Evolutionary conservation across 306 rosid genomes (phyloP).

Genomic region (Albizia julibrissin): DNA sequence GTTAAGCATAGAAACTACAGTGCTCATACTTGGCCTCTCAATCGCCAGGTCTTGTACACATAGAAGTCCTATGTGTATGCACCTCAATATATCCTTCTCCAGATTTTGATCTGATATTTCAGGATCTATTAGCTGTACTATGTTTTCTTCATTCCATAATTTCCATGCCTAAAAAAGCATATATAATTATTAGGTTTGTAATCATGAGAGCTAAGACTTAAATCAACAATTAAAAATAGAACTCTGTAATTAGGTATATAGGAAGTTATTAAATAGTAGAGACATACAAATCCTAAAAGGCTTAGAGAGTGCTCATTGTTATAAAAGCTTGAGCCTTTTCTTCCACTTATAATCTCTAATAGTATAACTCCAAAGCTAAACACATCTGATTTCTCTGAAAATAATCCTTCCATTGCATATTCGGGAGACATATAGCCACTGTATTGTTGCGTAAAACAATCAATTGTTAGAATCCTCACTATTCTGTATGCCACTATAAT

Average conservation of each 20-base stretch:
- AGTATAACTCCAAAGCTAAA: too few species aligned
- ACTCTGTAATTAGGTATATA: background rate
- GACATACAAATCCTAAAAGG: background rate
- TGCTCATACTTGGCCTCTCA: too few species aligned
- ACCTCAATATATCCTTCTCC: too few species aligned
- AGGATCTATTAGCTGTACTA: constrained; percentile 13
- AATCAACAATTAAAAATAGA: background rate
- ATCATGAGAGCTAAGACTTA: background rate
- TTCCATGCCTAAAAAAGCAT: constrained; percentile 19
- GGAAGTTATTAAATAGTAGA: background rate
- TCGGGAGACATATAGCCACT: background rate
- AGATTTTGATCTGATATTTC: background rate
- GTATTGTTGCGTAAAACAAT: background rate
- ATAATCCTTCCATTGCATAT: too few species aligned
- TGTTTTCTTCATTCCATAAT: constrained; percentile 27
- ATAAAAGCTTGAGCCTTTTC: background rate
- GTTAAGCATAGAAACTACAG: too few species aligned
- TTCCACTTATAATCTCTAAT: too few species aligned
- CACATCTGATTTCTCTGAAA: too few species aligned
- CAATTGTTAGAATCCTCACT: background rate
- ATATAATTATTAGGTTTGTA: background rate
- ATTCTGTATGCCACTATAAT: background rate
- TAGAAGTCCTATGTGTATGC: too few species aligned
- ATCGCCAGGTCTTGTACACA: too few species aligned
- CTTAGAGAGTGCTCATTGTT: background rate